These are phyloP conservation scores for Davidsoniella virescens DNA, from an alignment of 2,329 filamentous ascomycete genomes.

Conservation along the genomic window DNA sequence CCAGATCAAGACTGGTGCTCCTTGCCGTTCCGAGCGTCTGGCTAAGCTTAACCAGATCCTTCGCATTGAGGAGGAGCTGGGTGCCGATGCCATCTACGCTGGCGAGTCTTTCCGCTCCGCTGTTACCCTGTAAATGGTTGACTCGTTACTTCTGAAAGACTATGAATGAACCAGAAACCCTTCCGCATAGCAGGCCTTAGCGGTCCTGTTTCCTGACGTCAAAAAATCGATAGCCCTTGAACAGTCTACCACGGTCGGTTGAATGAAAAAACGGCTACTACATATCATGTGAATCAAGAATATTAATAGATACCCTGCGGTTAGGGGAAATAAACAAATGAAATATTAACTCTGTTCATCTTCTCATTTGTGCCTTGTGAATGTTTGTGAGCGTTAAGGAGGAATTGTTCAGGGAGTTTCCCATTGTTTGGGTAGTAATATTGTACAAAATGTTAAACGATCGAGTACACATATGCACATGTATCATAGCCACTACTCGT, in stretches of 20 bases:
- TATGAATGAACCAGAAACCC: slow-evolving; percentile 12
- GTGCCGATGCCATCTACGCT: slow-evolving; percentile 78
- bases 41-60: slow-evolving; percentile 99
- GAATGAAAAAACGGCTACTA: no score
- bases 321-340: slow-evolving; percentile 10
- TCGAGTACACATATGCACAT: no score
- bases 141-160: slow-evolving; percentile 1
- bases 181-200: slow-evolving; percentile 11
- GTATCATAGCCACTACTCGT: no score
- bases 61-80: slow-evolving; percentile 98
- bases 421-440: no score
- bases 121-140: slow-evolving; percentile 58
- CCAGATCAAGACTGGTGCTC: slow-evolving; percentile 98
- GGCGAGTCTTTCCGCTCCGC: slow-evolving; percentile 82
- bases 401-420: no score
- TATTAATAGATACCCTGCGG: slow-evolving; percentile 12
- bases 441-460: no score
- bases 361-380: not conserved
- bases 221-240: not conserved
- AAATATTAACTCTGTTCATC: not conserved
- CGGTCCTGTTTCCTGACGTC: slow-evolving; percentile 9
- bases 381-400: not conserved
- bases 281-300: slow-evolving; percentile 7
- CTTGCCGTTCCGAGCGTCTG: slow-evolving; percentile 89
- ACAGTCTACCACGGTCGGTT: no score